phyloP scores from a whole-genome alignment of 108 stramenopile species.

The Schizochytrium sp. region DNA sequence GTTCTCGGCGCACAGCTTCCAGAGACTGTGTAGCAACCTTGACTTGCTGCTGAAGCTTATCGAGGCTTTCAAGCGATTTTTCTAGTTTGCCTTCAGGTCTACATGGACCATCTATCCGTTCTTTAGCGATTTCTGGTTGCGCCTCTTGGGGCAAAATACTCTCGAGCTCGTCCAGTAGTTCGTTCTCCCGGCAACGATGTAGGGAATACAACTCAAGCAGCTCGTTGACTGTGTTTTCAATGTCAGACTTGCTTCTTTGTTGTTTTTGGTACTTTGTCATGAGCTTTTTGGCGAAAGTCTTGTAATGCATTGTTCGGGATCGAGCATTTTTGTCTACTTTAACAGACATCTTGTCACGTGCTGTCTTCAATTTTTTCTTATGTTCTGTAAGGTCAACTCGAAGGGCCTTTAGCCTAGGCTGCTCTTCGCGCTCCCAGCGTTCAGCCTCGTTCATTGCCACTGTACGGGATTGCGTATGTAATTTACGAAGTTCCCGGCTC shows the following conservation, averaged over 20 bases:
- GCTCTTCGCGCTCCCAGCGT: constrained; percentile 27
- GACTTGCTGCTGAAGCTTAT: constrained; percentile 48
- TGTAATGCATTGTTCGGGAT: constrained; percentile 1
- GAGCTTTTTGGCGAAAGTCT: not conserved
- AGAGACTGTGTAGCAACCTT: constrained; percentile 56
- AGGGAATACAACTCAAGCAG: constrained; percentile 16
- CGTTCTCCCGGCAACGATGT: constrained; percentile 53
- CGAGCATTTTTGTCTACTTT: constrained; percentile 29
- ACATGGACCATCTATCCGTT: constrained; percentile 14
- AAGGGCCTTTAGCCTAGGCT: not conserved
- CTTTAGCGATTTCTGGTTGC: not conserved
- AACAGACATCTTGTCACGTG: constrained; percentile 7
- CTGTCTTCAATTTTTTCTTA: not conserved
- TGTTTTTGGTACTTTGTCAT: constrained; percentile 13
- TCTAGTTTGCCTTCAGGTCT: constrained; percentile 44
- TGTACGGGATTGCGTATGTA: not conserved
- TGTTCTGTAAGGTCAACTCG: constrained; percentile 5
- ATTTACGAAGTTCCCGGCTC: constrained; percentile 55
- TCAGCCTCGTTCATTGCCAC: constrained; percentile 30
- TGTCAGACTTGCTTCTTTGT: not conserved
- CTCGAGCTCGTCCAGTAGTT: constrained; percentile 43
- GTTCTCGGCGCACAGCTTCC: constrained; percentile 58
- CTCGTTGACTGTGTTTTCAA: constrained; percentile 30
- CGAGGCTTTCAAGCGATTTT: not conserved
- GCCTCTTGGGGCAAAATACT: not conserved